Base-by-base conservation (phyloP, 176 grass and related monocot genomes). In the bread wheat (Triticum aestivum) region DNA sequence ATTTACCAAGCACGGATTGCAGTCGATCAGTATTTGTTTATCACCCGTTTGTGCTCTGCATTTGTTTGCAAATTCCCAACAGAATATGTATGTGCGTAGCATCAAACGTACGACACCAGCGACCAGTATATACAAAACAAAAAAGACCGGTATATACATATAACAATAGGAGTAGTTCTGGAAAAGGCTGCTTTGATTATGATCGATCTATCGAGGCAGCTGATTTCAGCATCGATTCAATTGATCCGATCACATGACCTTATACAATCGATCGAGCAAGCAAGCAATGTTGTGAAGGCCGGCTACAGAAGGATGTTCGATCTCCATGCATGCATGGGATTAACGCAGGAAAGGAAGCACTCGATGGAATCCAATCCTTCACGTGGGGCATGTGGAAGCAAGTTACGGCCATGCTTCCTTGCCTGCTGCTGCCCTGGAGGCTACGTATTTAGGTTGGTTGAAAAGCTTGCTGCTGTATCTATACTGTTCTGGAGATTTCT, bases 371-470 rank as follows among this genome's bases (percentile, higher is more conserved):
- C 49, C 27, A 77, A 75, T 41, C 65, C 35, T 82, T 86, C 83
- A 78, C 84, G 72, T 65, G 84, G 52, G 73, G 52, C 71, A 61
- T 78, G 72, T 85, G 7, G 47, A 32, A 85, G 21, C 52, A 65
- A 83, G 73, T 90, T 81, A 86, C 41, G 65, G 41, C 79, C 84
- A 90, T 83, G 79, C 84, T 49, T 79, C 54, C 15, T n/a, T 86
- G 88, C 27, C 37, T 37, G 32, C 32, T 71, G 18, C 38, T 44
- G 42, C 42, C 38, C 39, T 73, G 70, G 21, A 45, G 39, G 39
- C 71, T 73, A 73, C 71, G 71, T 47, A 47, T 47, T 13, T 47
- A 73, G 71, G 71, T 73, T 73, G n/a, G 71, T 41, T 73, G 71
- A 73, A 73, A 73, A 73, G 39, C 42, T 51, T 75, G 42, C 42